These are phyloP conservation scores for Scheffersomyces illinoinensis DNA, from an alignment of 1,139 yeast genomes.

Conservation along the genomic window DNA sequence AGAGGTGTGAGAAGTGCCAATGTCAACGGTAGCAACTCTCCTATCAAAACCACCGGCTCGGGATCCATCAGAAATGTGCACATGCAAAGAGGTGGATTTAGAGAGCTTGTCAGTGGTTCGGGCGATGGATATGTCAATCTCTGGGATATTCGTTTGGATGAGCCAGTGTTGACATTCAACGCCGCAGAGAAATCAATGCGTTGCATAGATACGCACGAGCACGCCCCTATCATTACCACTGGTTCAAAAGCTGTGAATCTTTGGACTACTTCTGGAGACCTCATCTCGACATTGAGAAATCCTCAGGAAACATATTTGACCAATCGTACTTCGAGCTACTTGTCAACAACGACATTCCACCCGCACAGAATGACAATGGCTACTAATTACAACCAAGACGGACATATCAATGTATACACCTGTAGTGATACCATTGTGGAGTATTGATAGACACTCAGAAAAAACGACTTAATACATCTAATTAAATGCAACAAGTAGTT, in stretches of 20 bases:
- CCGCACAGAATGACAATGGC: conserved; percentile 97
- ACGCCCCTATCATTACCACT: conserved; percentile 89
- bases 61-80: conserved; percentile 79
- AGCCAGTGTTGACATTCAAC: conserved; percentile 67
- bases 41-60: conserved; percentile 28
- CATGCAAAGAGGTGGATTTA: conserved; percentile 94
- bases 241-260: conserved; percentile 81
- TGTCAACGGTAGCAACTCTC: conserved; percentile 9
- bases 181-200: conserved; percentile 66
- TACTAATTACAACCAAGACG: conserved; percentile 78
- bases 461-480: not conserved
- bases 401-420: conserved; percentile 64
- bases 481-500: not conserved
- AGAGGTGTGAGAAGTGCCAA: conserved; percentile 28
- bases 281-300: conserved; percentile 62
- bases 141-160: conserved; percentile 84
- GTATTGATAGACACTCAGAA: conserved; percentile 18
- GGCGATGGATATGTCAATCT: conserved; percentile 79
- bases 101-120: conserved; percentile 86
- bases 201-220: conserved; percentile 85
- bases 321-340: conserved; percentile 50
- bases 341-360: conserved; percentile 74
- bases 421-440: conserved; percentile 44
- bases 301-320: conserved; percentile 48
- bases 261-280: conserved; percentile 85